These are phyloP conservation scores for Arthrobotrys iridis DNA, from an alignment of 2,329 filamentous ascomycete genomes.

Conservation along the genomic window DNA sequence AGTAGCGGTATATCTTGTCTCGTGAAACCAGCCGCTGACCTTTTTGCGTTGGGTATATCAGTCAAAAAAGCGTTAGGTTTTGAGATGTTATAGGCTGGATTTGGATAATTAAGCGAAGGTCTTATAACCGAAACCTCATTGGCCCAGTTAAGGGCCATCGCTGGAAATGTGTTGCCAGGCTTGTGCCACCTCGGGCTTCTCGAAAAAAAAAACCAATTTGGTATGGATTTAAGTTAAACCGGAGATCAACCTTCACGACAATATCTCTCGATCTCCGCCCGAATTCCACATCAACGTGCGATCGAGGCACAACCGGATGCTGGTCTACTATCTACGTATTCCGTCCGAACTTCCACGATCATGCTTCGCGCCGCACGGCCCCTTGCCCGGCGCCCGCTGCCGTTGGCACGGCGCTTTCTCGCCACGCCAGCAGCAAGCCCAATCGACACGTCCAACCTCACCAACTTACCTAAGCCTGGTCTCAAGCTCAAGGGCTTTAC, in stretches of 20 bases:
- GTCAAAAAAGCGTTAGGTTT: too few species aligned
- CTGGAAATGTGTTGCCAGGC: background rate
- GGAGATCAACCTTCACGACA: background rate
- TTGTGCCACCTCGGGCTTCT: background rate
- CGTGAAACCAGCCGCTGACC: too few species aligned
- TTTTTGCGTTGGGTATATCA: too few species aligned
- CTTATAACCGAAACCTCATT: too few species aligned
- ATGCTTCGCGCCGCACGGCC: constrained; percentile 45
- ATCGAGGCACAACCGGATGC: background rate
- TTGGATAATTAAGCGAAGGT: too few species aligned
- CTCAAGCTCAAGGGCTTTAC: constrained; percentile 94
- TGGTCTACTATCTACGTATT: background rate
- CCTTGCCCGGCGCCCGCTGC: constrained; percentile 55
- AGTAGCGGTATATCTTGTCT: too few species aligned
- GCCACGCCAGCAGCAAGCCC: constrained; percentile 59
- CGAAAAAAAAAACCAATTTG: constrained; percentile 4
- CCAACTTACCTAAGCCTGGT: constrained; percentile 79
- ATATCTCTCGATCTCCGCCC: background rate
- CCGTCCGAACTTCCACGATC: background rate
- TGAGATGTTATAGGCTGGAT: too few species aligned
- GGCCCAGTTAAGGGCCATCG: too few species aligned
- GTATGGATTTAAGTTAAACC: background rate
- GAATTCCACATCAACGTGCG: background rate
- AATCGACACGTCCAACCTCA: constrained; percentile 76
- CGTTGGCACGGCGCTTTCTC: constrained; percentile 60